Conservation (phyloP, 176 grass and related monocot genomes). For the Alopecurus myosuroides region DNA sequence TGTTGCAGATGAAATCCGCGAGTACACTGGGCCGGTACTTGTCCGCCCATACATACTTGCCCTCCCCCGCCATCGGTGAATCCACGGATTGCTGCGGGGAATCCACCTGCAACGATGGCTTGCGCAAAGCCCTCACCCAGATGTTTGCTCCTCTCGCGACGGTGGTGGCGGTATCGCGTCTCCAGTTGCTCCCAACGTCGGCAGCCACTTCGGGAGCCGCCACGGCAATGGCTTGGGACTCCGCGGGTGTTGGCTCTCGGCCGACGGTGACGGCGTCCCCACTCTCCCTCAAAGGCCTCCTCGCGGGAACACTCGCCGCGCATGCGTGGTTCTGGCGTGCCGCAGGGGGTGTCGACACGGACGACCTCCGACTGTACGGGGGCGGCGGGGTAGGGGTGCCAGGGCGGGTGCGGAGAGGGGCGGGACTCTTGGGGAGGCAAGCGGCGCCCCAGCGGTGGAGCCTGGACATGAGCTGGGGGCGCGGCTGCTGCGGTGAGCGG, state of each 20-base stretch:
- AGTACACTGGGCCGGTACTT: conserved; percentile 49
- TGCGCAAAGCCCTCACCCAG: conserved; percentile 22
- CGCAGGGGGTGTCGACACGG: background rate
- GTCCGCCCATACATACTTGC: conserved; percentile 52
- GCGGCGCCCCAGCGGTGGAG: conserved; percentile 17
- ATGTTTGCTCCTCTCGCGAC: background rate
- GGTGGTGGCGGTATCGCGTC: background rate
- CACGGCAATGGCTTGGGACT: background rate
- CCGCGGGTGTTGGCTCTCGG: background rate
- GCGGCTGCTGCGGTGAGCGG: background rate
- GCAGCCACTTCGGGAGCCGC: background rate
- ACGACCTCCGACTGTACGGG: background rate
- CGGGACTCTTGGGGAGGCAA: background rate
- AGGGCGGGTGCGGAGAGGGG: background rate
- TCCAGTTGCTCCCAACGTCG: background rate
- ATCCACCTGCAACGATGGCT: background rate
- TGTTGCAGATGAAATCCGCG: conserved; percentile 64
- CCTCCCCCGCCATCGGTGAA: background rate
- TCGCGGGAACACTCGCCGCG: background rate
- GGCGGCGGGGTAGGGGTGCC: background rate
- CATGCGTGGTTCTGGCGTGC: background rate
- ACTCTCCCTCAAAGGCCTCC: conserved; percentile 67
- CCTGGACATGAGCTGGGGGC: background rate
- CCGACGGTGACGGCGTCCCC: conserved; percentile 8
- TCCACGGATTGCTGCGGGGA: background rate